Percentiles rank a stretch among this genome's conserved stretches.
phyloP scores from a whole-genome alignment of 1,139 yeast species.

The Hansenula lynferdii region DNA sequence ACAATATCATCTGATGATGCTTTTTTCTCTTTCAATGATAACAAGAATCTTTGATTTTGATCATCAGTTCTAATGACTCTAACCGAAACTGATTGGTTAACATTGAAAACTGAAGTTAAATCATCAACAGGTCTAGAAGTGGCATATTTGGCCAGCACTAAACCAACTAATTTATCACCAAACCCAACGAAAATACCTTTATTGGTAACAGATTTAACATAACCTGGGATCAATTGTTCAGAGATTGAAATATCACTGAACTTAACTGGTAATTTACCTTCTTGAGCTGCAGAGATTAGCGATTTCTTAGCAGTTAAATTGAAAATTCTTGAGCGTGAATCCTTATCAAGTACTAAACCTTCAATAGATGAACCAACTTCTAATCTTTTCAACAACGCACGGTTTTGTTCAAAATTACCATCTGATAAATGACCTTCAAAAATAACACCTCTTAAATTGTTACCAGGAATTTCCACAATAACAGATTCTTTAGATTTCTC shows the following conservation, averaged over 20 bases:
- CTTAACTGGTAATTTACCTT: conserved; percentile 47
- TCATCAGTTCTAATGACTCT: conserved; percentile 60
- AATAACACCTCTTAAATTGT: conserved; percentile 65
- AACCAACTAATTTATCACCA: conserved; percentile 76
- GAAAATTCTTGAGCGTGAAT: conserved; percentile 53
- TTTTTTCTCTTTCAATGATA: conserved; percentile 43
- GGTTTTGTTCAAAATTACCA: conserved; percentile 67
- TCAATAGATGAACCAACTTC: conserved; percentile 57
- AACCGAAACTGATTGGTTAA: conserved; percentile 65
- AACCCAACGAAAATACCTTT: conserved; percentile 83
- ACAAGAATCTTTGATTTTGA: conserved; percentile 64
- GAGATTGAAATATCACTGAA: conserved; percentile 54
- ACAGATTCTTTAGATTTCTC: conserved; percentile 75
- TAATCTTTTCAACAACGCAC: conserved; percentile 54
- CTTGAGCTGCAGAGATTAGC: conserved; percentile 59
- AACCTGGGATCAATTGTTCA: conserved; percentile 60
- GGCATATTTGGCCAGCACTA: conserved; percentile 75
- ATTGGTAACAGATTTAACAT: conserved; percentile 68
- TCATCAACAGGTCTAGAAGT: conserved; percentile 51
- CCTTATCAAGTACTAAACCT: conserved; percentile 66
- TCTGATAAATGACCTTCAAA: conserved; percentile 74
- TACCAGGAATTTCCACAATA: conserved; percentile 56
- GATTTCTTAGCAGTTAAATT: conserved; percentile 63
- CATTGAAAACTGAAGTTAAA: conserved; percentile 48
- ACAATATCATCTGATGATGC: conserved; percentile 18